phyloP scores from a whole-genome alignment of 306 rosid species.

The apple (Malus domestica) region ASM211411v1 NC_041790.1:11721501-11722000 shows the following conservation, averaged over 20 bases:
- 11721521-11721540: not conserved
- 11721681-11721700: not conserved
- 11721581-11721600: not conserved
- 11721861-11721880: too few species aligned
- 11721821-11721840: accelerated
- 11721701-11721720: not conserved
- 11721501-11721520: not conserved
- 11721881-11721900: too few species aligned
- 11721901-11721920: not conserved
- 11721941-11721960: not conserved
- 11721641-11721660: not conserved
- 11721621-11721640: not conserved
- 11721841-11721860: too few species aligned
- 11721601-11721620: not conserved
- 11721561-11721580: not conserved
- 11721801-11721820: too few species aligned
- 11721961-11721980: not conserved
- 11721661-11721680: not conserved
- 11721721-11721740: not conserved
- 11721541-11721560: not conserved
- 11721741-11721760: not conserved
- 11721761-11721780: too few species aligned
- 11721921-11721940: not conserved
- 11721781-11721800: too few species aligned
- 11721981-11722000: not conserved